Conservation (phyloP, 2,329 filamentous ascomycete species). For the Akanthomyces dipterigenus region DNA sequence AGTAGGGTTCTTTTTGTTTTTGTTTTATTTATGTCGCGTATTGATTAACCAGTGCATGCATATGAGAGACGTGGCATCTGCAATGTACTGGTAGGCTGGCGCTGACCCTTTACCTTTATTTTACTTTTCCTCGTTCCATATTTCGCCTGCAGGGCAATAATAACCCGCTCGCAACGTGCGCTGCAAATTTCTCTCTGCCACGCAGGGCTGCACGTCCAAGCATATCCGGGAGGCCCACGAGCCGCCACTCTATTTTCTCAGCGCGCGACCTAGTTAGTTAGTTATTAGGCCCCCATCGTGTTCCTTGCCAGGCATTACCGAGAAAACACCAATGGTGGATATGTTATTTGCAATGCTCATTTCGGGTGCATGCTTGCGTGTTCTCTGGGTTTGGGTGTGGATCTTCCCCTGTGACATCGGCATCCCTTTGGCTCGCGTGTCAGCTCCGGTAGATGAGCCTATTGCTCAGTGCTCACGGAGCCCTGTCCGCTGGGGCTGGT, state of each 20-base stretch:
- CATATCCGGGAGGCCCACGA: not conserved
- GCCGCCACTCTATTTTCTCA: constrained; percentile 1
- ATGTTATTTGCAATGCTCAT: constrained; percentile 11
- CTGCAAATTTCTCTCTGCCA: not conserved
- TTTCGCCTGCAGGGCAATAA: too few species aligned
- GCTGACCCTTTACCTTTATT: not conserved
- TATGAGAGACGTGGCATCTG: not conserved
- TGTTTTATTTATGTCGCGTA: not conserved
- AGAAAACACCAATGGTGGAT: constrained; percentile 7
- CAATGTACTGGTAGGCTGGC: not conserved
- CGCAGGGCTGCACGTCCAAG: not conserved
- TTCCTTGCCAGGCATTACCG: not conserved
- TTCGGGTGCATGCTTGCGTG: not conserved
- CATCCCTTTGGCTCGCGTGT: constrained; percentile 5
- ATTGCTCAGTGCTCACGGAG: not conserved
- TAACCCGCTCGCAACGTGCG: not conserved
- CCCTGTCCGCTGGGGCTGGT: not conserved
- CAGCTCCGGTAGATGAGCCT: constrained; percentile 10
- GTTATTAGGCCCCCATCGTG: not conserved
- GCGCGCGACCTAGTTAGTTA: constrained; percentile 1
- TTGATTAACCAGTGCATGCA: not conserved
- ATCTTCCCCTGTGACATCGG: not conserved
- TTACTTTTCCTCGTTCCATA: not conserved
- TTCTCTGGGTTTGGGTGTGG: not conserved
- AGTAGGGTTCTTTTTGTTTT: not conserved